Evolutionary conservation across 371 early-diverging fungal species (phyloP).

Genomic region (Phascolomyces articulosus): DNA sequence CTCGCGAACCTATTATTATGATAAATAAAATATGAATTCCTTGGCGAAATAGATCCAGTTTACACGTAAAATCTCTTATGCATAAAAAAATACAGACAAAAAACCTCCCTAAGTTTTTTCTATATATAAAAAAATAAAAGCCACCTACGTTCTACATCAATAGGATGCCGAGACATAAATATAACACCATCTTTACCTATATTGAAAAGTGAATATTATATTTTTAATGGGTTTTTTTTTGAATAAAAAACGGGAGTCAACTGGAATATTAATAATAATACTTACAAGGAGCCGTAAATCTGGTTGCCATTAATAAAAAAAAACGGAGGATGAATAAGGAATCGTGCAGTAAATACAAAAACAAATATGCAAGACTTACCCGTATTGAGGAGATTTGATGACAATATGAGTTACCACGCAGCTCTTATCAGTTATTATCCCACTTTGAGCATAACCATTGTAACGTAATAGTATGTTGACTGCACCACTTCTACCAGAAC

Average conservation of each 20-base stretch:
- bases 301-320: not conserved
- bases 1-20: conserved; percentile 15
- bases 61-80: no score
- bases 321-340: no score
- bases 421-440: conserved; percentile 13
- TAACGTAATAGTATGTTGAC: conserved; percentile 25
- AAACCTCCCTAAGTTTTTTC: no score
- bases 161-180: conserved; percentile 27
- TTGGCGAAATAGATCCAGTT: no score
- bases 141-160: conserved; percentile 24
- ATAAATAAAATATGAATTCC: not conserved
- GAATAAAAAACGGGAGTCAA: no score
- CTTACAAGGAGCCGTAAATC: conserved; percentile 31
- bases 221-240: no score
- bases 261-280: not conserved
- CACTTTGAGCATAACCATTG: conserved; percentile 10
- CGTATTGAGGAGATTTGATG: conserved; percentile 28
- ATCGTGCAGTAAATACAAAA: no score
- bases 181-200: conserved; percentile 29
- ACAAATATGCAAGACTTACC: conserved; percentile 1
- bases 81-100: no score
- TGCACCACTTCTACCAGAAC: conserved; percentile 26
- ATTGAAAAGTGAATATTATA: not conserved
- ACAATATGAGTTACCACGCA: conserved; percentile 27
- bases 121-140: no score